These are phyloP conservation scores for Chytriomyces confervae DNA, from an alignment of 192 early-diverging fungal species.

Conservation along the genomic window DNA sequence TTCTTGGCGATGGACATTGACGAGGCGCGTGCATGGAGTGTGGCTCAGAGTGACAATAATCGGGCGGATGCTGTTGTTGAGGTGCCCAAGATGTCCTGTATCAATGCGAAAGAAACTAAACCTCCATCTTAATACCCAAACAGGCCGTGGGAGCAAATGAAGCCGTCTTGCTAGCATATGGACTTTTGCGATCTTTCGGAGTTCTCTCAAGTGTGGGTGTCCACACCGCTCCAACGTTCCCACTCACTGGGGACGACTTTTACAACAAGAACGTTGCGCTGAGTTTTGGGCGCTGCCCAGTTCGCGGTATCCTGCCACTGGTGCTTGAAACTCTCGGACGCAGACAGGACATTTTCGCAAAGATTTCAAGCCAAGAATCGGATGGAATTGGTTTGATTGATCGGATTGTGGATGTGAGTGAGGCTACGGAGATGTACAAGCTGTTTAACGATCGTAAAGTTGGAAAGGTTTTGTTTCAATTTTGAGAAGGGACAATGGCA, in stretches of 20 bases:
- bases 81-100: background rate
- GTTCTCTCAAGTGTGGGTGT: slow-evolving; percentile 62
- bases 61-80: slow-evolving; percentile 22
- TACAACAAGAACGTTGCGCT: slow-evolving; percentile 66
- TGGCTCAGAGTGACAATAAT: background rate
- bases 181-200: slow-evolving; percentile 56
- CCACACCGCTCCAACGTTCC: slow-evolving; percentile 55
- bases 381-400: slow-evolving; percentile 29
- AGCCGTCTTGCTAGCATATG: slow-evolving; percentile 52
- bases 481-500: background rate
- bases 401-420: slow-evolving; percentile 47
- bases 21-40: background rate
- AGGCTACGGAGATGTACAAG: slow-evolving; percentile 54
- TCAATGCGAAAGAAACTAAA: background rate
- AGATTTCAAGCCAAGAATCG: slow-evolving; percentile 40
- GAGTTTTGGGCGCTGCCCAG: slow-evolving; percentile 58
- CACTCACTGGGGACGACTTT: slow-evolving; percentile 56
- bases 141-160: slow-evolving; percentile 50
- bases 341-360: slow-evolving; percentile 47
- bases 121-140: no score
- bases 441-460: slow-evolving; percentile 51
- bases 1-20: slow-evolving; percentile 1
- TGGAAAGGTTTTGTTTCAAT: slow-evolving; percentile 50
- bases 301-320: slow-evolving; percentile 51
- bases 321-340: slow-evolving; percentile 35